A percentile compares a stretch with the other conserved stretches of the same genome.
Conservation (phyloP, 2,329 filamentous ascomycete genomes). For the Paecilomyces dactylethromorphus region DNA sequence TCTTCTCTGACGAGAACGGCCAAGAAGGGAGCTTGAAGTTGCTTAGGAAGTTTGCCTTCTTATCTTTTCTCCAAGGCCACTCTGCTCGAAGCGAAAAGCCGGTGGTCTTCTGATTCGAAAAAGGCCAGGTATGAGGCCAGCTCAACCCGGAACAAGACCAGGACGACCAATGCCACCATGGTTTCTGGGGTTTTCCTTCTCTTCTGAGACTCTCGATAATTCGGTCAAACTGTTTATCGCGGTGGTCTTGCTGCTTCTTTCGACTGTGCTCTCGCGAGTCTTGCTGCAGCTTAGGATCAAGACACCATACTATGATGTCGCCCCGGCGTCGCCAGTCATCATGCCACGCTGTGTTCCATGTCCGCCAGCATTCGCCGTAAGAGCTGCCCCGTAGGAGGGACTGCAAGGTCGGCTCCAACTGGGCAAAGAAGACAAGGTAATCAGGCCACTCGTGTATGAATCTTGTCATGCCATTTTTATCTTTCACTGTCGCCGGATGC, state of each 20-base stretch:
- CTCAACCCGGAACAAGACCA: neutral
- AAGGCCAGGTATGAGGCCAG: neutral
- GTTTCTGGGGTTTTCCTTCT: slow-evolving; percentile 7
- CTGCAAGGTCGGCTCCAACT: slow-evolving; percentile 47
- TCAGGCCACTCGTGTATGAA: slow-evolving; percentile 38
- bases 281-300: slow-evolving; percentile 29
- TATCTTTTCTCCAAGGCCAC: neutral
- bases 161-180: neutral
- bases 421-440: slow-evolving; percentile 50
- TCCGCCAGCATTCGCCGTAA: slow-evolving; percentile 54
- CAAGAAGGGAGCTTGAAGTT: neutral
- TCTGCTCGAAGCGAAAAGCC: neutral
- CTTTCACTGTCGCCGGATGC: neutral
- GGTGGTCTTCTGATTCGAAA: neutral
- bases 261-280: slow-evolving; percentile 26
- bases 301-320: slow-evolving; percentile 58
- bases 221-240: slow-evolving; percentile 28
- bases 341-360: slow-evolving; percentile 57
- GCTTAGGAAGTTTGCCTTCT: neutral
- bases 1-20: neutral
- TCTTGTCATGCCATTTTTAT: neutral
- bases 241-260: slow-evolving; percentile 12
- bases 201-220: slow-evolving; percentile 26
- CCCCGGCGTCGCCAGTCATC: slow-evolving; percentile 56
- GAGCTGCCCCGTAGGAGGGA: slow-evolving; percentile 36